Evolutionary conservation across 163 green algal species (phyloP).

Genomic region (Volvox carteri): DNA sequence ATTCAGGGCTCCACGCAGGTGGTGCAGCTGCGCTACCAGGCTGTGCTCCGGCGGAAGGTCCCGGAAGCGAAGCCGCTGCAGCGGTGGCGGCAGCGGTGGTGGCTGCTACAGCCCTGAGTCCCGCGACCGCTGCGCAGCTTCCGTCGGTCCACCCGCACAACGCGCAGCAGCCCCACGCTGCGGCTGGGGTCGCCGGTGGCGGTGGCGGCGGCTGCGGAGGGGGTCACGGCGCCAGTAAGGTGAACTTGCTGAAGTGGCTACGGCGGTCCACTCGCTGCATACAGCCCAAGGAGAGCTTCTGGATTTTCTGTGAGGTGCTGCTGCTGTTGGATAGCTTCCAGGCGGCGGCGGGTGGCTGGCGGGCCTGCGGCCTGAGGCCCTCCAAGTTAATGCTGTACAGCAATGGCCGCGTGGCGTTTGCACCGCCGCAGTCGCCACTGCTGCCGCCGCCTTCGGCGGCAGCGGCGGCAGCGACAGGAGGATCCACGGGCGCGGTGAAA

Average conservation of each 20-base stretch:
- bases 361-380: constrained; percentile 43
- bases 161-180: neutral
- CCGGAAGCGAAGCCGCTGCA: neutral
- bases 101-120: neutral
- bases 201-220: neutral
- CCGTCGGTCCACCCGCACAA: neutral
- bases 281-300: constrained; percentile 65
- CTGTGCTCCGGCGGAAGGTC: no score
- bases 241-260: constrained; percentile 66
- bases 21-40: no score
- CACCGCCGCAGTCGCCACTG: neutral
- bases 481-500: neutral
- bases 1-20: no score
- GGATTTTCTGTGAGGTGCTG: constrained; percentile 72
- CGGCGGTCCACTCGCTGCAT: constrained; percentile 47
- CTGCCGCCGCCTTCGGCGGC: neutral
- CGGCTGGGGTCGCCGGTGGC: neutral
- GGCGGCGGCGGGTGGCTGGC: neutral
- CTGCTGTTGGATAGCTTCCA: constrained; percentile 60
- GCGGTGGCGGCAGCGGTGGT: neutral
- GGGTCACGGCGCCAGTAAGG: neutral
- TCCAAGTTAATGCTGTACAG: constrained; percentile 44
- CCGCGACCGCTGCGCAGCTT: no score
- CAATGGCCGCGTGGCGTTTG: constrained; percentile 44
- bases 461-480: neutral